phyloP scores from a whole-genome alignment of 371 early-diverging fungal genomes.

The Lichtheimia corymbifera region DNA sequence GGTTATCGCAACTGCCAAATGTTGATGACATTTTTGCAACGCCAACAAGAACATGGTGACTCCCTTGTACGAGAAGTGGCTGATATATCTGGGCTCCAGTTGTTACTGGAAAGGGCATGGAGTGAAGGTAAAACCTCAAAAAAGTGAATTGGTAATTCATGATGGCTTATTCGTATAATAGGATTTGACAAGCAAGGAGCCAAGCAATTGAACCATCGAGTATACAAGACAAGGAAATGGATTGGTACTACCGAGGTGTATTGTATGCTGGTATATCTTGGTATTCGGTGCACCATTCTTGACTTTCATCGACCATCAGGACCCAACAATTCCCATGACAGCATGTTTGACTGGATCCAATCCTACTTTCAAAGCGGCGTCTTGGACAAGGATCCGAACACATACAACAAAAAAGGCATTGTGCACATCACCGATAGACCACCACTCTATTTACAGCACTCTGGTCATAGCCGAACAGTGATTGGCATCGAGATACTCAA shows the following conservation, averaged over 20 bases:
- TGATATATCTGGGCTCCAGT: constrained; percentile 58
- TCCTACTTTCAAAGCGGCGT: constrained; percentile 45
- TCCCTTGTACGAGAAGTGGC: constrained; percentile 40
- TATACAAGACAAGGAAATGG: constrained; percentile 71
- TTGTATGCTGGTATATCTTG: constrained; percentile 61
- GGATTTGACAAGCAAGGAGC: constrained; percentile 74
- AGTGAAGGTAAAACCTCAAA: constrained; percentile 33
- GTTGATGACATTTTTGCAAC: constrained; percentile 60
- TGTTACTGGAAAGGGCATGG: constrained; percentile 73
- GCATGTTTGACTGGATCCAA: constrained; percentile 58
- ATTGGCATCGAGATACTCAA: constrained; percentile 65
- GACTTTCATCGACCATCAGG: constrained; percentile 74
- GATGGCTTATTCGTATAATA: not conserved
- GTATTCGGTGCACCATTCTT: constrained; percentile 61
- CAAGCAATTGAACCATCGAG: constrained; percentile 56
- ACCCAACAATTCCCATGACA: constrained; percentile 57
- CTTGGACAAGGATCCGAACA: not conserved
- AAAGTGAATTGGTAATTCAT: not conserved
- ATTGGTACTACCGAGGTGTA: constrained; percentile 81
- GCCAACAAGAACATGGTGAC: constrained; percentile 27
- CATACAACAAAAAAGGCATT: constrained; percentile 4
- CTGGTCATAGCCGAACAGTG: constrained; percentile 74
- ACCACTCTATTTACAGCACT: constrained; percentile 77
- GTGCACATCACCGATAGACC: constrained; percentile 55
- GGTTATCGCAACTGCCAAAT: constrained; percentile 80